Evolutionary conservation across 23 red algal species (phyloP), one percentile per base, ranked within the genome.

Genomic region (Chondrus crispus): DNA sequence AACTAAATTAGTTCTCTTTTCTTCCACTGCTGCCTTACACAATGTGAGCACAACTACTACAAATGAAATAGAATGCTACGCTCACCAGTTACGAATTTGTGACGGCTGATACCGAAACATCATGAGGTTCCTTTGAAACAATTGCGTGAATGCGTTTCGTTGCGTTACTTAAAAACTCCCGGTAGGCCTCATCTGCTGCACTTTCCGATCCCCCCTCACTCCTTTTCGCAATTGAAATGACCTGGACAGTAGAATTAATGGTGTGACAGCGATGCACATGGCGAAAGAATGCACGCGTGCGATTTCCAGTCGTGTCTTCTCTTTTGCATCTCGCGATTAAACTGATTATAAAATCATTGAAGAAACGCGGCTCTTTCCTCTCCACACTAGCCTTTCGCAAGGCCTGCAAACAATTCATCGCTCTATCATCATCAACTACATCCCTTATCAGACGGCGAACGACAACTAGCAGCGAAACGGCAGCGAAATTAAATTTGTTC

Each of bases 351-450:
- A 90, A 81, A 9, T 80, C 52, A 50, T 90, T 90, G 35, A 90
- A 90, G 8, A 90, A 8, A 43, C 45, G 87, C 16, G 87, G 87
- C 36, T 90, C 47, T 29, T 90, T 90, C 42, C 64, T 43, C 12
- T 2, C 32, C 12, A 90, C 12, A 62, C 71, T 38, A 9, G 87
- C 55, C 48, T 90, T 47, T 68, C 52, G 35, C 29, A 90, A 54
- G 5, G 52, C 72, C 38, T 90, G 55, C 12, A 90, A 24, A 37
- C 87, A 81, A 30, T 53, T 50, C 14, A 90, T 90, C 80, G 87
- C 87, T 62, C 80, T 90, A 12, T 90, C 87, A 63, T 78, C 36
- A 26, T 70, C 73, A 20, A 45, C 48, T 2, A 62, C 53, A 47
- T 90, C 87, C 3, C 87, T 20, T 20, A 90, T 80, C 51, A 90